Evolutionary conservation across 2,329 filamentous ascomycete species (phyloP).

Genomic region (Hypoxylon sp.): DNA sequence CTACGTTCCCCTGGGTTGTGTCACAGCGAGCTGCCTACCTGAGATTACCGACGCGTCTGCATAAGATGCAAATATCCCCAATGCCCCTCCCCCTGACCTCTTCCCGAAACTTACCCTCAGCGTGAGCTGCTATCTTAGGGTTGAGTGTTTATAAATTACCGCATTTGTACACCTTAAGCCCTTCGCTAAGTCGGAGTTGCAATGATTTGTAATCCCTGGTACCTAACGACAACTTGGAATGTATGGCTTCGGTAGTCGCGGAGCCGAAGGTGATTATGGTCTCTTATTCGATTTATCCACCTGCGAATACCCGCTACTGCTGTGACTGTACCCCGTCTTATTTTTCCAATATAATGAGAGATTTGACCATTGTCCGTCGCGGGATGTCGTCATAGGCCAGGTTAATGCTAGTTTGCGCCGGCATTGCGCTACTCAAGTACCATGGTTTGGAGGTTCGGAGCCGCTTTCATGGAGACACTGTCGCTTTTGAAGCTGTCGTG

Average conservation of each 20-base stretch:
- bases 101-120: slow-evolving; percentile 11
- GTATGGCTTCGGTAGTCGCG: slow-evolving; percentile 28
- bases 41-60: slow-evolving; percentile 35
- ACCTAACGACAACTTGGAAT: too few relatives aligned
- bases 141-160: slow-evolving; percentile 24
- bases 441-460: slow-evolving; percentile 5
- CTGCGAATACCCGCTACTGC: slow-evolving; percentile 21
- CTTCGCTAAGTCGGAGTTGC: slow-evolving; percentile 10
- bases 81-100: slow-evolving; percentile 11
- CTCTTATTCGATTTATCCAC: slow-evolving; percentile 22
- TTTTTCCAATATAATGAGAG: slow-evolving; percentile 13
- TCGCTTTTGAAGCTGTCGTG: slow-evolving; percentile 19
- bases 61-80: slow-evolving; percentile 20
- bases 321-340: slow-evolving; percentile 18
- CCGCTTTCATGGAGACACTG: slow-evolving; percentile 10
- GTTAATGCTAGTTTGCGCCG: slow-evolving; percentile 14
- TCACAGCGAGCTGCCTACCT: slow-evolving; percentile 34
- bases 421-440: slow-evolving; percentile 11
- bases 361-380: slow-evolving; percentile 8
- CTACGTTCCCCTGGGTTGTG: slow-evolving; percentile 29
- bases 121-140: not conserved
- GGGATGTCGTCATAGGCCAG: slow-evolving; percentile 28
- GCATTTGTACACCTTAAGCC: slow-evolving; percentile 3
- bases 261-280: slow-evolving; percentile 19
- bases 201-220: slow-evolving; percentile 15